phyloP scores from a whole-genome alignment of 1,284 basidiomycete species.

The Volvariella surrecta region DNA sequence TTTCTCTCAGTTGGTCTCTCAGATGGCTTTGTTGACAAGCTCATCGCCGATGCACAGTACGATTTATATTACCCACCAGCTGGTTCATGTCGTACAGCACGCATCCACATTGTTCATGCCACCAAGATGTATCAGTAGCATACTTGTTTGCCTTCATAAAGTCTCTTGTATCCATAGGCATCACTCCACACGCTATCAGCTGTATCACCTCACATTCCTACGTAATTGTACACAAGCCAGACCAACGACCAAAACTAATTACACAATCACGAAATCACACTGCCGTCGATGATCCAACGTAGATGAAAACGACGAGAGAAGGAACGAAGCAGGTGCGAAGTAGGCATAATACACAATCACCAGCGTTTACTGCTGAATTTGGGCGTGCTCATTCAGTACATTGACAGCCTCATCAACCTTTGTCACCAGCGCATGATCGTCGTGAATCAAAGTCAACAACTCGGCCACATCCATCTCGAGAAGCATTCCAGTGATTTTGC shows the following conservation, averaged over 20 bases:
- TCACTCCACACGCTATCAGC: slow-evolving; percentile 13
- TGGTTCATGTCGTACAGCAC: slow-evolving; percentile 29
- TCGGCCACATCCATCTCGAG: slow-evolving; percentile 96
- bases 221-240: slow-evolving; percentile 42
- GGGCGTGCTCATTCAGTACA: slow-evolving; percentile 73
- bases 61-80: slow-evolving; percentile 57
- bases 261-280: slow-evolving; percentile 14
- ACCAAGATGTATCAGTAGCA: slow-evolving; percentile 24
- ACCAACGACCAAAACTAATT: slow-evolving; percentile 39
- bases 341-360: background rate
- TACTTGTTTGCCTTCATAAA: slow-evolving; percentile 5
- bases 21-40: slow-evolving; percentile 39
- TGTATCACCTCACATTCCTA: slow-evolving; percentile 49
- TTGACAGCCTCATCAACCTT: slow-evolving; percentile 87
- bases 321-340: slow-evolving; percentile 13
- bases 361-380: slow-evolving; percentile 19
- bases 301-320: slow-evolving; percentile 21
- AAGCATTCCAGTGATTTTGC: slow-evolving; percentile 97
- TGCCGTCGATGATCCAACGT: slow-evolving; percentile 4
- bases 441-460: slow-evolving; percentile 79
- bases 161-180: slow-evolving; percentile 9
- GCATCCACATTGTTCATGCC: slow-evolving; percentile 52
- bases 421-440: slow-evolving; percentile 68
- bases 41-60: slow-evolving; percentile 51
- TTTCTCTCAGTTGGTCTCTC: slow-evolving; percentile 44